Percentiles rank a stretch among this genome's conserved stretches.
These are phyloP conservation scores for Brassica rapa DNA, from an alignment of 345 rosid genomes.

Conservation along the genomic window DNA sequence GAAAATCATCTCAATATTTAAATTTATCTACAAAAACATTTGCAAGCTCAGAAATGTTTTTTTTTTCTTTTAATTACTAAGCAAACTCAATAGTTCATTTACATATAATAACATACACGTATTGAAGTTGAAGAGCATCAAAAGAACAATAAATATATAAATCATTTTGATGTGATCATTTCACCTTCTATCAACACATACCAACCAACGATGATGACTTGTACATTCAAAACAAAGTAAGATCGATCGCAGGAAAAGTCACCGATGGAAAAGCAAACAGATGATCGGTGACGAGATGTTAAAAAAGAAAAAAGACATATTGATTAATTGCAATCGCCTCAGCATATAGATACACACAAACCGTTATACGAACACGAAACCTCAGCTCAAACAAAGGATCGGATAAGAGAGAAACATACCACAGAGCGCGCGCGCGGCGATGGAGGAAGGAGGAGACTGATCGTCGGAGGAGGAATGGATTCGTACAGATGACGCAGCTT, in stretches of 20 bases:
- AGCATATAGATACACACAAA: not conserved
- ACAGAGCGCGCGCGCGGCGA: slow-evolving; percentile 16
- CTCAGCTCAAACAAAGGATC: slow-evolving; percentile 26
- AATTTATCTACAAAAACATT: slow-evolving; percentile 23
- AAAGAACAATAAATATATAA: not conserved
- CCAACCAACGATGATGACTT: not conserved
- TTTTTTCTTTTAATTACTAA: not conserved
- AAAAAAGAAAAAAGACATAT: not conserved
- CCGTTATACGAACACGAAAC: not conserved
- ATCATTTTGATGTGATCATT: slow-evolving; percentile 3
- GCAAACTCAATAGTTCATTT: not conserved
- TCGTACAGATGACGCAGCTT: slow-evolving; percentile 29
- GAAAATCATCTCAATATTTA: slow-evolving; percentile 19
- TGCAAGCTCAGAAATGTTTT: not conserved
- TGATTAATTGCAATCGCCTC: slow-evolving; percentile 8
- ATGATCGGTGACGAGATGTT: slow-evolving; percentile 9
- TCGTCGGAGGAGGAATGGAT: slow-evolving; percentile 9
- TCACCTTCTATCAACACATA: not conserved
- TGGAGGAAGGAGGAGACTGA: not conserved
- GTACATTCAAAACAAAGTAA: not conserved
- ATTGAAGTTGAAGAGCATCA: slow-evolving; percentile 1
- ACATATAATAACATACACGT: not conserved
- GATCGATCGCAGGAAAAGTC: slow-evolving; percentile 18
- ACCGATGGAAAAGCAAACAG: not conserved
- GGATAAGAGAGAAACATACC: slow-evolving; percentile 32